Evolutionary conservation across 2,329 filamentous ascomycete species (phyloP).

Genomic region (Colletotrichum ledebouriae): DNA sequence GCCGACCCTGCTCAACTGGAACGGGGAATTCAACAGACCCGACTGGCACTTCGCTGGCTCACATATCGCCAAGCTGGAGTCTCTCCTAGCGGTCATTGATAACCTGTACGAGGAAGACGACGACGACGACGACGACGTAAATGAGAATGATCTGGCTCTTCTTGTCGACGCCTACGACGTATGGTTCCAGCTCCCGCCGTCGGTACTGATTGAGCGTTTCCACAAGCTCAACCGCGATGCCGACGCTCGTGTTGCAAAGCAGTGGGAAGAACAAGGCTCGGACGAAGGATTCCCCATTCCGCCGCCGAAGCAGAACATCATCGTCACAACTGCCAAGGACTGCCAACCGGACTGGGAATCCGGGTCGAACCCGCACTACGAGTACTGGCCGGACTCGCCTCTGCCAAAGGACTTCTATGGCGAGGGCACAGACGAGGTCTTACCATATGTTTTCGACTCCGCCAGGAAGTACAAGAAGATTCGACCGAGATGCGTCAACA

Average conservation of each 20-base stretch:
- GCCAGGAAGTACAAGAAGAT: conserved; percentile 52
- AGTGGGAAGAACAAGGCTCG: conserved; percentile 45
- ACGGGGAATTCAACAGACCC: conserved; percentile 53
- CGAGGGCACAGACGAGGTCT: conserved; percentile 48
- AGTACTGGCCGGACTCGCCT: conserved; percentile 54
- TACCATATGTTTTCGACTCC: conserved; percentile 48
- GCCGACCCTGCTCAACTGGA: conserved; percentile 55
- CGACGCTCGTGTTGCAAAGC: conserved; percentile 46
- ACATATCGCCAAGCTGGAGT: conserved; percentile 55
- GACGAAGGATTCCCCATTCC: conserved; percentile 47
- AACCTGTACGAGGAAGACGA: conserved; percentile 45
- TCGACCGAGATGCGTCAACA: conserved; percentile 53
- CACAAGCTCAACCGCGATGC: conserved; percentile 53
- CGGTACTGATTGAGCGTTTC: conserved; percentile 53
- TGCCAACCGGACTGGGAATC: conserved; percentile 52
- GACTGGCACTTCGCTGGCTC: conserved; percentile 55
- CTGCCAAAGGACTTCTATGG: conserved; percentile 53
- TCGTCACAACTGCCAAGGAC: conserved; percentile 53
- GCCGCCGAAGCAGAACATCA: conserved; percentile 50
- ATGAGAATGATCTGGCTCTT: conserved; percentile 52
- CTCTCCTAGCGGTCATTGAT: conserved; percentile 50
- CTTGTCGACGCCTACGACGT: conserved; percentile 56
- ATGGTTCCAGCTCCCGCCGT: conserved; percentile 57
- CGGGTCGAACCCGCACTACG: conserved; percentile 53
- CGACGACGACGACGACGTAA: conserved; percentile 11